These are phyloP conservation scores for Heliamphora exappendiculata DNA, from an alignment of 148 eudicot species.

Conservation along the genomic window DNA sequence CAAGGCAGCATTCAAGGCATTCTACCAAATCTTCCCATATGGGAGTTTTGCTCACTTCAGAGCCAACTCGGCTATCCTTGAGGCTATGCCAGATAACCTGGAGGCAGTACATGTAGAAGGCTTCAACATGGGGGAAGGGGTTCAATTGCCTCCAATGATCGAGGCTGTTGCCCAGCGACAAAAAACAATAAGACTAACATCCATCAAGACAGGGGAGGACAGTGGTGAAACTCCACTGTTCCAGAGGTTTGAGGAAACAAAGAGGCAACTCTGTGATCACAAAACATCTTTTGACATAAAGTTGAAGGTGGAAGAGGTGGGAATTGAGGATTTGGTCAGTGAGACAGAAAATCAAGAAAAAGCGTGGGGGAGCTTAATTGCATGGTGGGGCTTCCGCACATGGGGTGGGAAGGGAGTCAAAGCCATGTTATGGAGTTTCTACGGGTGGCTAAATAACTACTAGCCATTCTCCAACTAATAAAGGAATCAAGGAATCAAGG, in stretches of 20 bases:
- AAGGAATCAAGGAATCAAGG: not conserved
- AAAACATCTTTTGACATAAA: constrained; percentile 17
- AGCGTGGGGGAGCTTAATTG: constrained; percentile 26
- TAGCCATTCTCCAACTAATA: constrained; percentile 5
- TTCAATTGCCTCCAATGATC: constrained; percentile 19
- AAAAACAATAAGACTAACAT: not conserved
- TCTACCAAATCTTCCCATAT: constrained; percentile 15
- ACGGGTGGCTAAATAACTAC: constrained; percentile 16
- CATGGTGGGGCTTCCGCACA: constrained; percentile 29
- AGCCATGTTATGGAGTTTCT: constrained; percentile 25
- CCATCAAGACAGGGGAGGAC: not conserved
- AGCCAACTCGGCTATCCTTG: not conserved
- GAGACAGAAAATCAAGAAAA: constrained; percentile 10
- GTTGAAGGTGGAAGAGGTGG: constrained; percentile 20
- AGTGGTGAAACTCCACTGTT: not conserved
- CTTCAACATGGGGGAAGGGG: constrained; percentile 16
- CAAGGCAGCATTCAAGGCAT: not conserved
- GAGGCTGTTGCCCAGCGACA: constrained; percentile 10
- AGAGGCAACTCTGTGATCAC: constrained; percentile 14
- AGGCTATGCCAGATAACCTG: constrained; percentile 6
- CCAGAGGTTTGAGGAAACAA: constrained; percentile 24
- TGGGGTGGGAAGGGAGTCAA: constrained; percentile 23
- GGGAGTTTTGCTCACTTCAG: constrained; percentile 17
- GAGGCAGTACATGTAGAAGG: constrained; percentile 1
- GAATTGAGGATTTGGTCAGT: constrained; percentile 10